phyloP scores from a whole-genome alignment of 2,329 filamentous ascomycete genomes.

The Alternaria tenuissima region DNA sequence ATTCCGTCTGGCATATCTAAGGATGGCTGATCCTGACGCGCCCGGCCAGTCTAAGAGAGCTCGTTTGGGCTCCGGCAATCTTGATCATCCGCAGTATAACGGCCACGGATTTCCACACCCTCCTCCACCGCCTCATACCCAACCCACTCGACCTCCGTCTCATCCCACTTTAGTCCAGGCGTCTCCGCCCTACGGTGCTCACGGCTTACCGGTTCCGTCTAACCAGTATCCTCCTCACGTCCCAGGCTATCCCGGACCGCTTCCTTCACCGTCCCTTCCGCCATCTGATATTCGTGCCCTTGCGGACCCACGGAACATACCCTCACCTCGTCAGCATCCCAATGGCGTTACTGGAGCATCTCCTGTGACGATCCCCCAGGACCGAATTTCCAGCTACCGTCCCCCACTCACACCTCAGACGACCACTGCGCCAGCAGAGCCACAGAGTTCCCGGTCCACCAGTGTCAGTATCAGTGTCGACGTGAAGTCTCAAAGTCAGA shows the following conservation, averaged over 20 bases:
- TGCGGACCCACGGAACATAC: slow-evolving; percentile 44
- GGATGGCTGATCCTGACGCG: slow-evolving; percentile 52
- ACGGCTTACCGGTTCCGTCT: slow-evolving; percentile 36
- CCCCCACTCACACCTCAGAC: slow-evolving; percentile 44
- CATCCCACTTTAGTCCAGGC: slow-evolving; percentile 43
- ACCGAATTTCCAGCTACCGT: slow-evolving; percentile 45
- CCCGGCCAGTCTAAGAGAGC: slow-evolving; percentile 47
- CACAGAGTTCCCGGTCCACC: slow-evolving; percentile 33
- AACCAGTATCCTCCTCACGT: slow-evolving; percentile 31
- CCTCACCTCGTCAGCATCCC: slow-evolving; percentile 46
- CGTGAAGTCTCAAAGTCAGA: slow-evolving; percentile 37
- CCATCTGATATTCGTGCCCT: slow-evolving; percentile 46
- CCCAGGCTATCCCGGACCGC: slow-evolving; percentile 34
- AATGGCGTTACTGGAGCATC: slow-evolving; percentile 44
- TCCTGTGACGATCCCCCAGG: slow-evolving; percentile 45
- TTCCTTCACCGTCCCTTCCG: slow-evolving; percentile 44
- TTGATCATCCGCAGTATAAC: slow-evolving; percentile 38
- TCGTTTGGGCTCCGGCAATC: slow-evolving; percentile 50
- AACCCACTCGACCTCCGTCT: slow-evolving; percentile 39
- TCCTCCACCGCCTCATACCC: slow-evolving; percentile 42
- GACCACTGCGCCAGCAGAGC: slow-evolving; percentile 31
- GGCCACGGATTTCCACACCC: slow-evolving; percentile 44
- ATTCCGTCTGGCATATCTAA: slow-evolving; percentile 46
- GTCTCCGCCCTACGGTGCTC: slow-evolving; percentile 39
- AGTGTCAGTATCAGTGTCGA: slow-evolving; percentile 39